phyloP scores from a whole-genome alignment of 2,329 filamentous ascomycete genomes.

The Aspergillus novoparasiticus region DNA sequence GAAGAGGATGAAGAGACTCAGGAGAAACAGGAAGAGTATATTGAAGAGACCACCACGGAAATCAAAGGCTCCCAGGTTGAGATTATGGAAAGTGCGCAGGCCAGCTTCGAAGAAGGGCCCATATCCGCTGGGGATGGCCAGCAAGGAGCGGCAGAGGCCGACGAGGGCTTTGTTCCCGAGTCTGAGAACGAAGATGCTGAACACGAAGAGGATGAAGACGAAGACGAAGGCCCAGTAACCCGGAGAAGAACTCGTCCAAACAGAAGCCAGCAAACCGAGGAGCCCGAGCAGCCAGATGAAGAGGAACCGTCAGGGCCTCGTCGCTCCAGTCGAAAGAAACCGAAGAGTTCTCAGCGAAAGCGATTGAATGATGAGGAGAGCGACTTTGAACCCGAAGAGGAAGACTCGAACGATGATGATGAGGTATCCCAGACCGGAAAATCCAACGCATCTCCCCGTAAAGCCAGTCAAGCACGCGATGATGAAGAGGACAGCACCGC shows the following conservation, averaged over 20 bases:
- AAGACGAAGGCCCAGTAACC: conserved; percentile 57
- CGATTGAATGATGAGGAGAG: conserved; percentile 57
- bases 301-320: conserved; percentile 35
- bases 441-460: conserved; percentile 46
- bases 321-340: conserved; percentile 44
- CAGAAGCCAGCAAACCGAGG: conserved; percentile 30
- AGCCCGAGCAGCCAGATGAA: conserved; percentile 30
- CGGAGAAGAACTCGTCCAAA: conserved; percentile 44
- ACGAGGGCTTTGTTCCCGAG: conserved; percentile 42
- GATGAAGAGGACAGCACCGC: conserved; percentile 51
- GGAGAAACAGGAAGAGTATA: conserved; percentile 42
- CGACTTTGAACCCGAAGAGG: conserved; percentile 64
- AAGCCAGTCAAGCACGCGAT: conserved; percentile 43
- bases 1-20: conserved; percentile 27
- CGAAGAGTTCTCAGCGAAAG: conserved; percentile 49
- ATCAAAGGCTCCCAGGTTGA: conserved; percentile 46
- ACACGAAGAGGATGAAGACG: conserved; percentile 40
- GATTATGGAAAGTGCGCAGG: conserved; percentile 44
- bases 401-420: conserved; percentile 52
- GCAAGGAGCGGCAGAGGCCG: conserved; percentile 32
- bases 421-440: conserved; percentile 54
- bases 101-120: conserved; percentile 35
- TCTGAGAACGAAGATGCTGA: conserved; percentile 43
- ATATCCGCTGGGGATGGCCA: conserved; percentile 25
- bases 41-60: conserved; percentile 47